Percentiles rank a stretch among this genome's conserved stretches.
These are phyloP conservation scores for Trypanosoma caninum DNA, from an alignment of 208 protist species.

Conservation along the genomic window DNA sequence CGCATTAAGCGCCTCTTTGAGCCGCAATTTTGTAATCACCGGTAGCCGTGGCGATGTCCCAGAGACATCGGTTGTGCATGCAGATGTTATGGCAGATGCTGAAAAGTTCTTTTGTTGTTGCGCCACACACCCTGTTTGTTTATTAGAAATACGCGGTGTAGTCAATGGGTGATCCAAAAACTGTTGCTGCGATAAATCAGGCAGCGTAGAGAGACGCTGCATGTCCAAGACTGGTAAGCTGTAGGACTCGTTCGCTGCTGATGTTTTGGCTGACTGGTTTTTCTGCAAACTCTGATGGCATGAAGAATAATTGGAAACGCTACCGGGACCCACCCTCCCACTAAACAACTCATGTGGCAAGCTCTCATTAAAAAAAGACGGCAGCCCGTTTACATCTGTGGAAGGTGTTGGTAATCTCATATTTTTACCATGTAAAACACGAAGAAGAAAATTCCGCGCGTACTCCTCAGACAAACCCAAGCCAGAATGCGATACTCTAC, in stretches of 20 bases:
- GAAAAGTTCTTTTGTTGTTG: conserved; percentile 3
- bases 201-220: too few species aligned
- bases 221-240: too few species aligned
- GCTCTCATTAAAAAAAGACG: background rate
- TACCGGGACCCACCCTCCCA: background rate
- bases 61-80: conserved; percentile 7
- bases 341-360: conserved; percentile 6
- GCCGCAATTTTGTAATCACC: conserved; percentile 11
- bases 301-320: background rate
- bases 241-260: conserved; percentile 11
- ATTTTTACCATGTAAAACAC: conserved; percentile 23
- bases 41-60: conserved; percentile 11
- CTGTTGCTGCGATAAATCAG: background rate
- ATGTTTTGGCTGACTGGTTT: background rate
- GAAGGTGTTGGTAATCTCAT: background rate
- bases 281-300: background rate
- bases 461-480: conserved; percentile 30
- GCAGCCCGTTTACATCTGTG: conserved; percentile 3
- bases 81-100: conserved; percentile 8
- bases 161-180: background rate
- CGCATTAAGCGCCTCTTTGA: conserved; percentile 13
- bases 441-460: conserved; percentile 44
- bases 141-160: background rate
- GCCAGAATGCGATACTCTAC: background rate
- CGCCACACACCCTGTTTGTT: background rate